phyloP scores from a whole-genome alignment of 2,329 filamentous ascomycete species.

The Aspergillus calidoustus region DNA sequence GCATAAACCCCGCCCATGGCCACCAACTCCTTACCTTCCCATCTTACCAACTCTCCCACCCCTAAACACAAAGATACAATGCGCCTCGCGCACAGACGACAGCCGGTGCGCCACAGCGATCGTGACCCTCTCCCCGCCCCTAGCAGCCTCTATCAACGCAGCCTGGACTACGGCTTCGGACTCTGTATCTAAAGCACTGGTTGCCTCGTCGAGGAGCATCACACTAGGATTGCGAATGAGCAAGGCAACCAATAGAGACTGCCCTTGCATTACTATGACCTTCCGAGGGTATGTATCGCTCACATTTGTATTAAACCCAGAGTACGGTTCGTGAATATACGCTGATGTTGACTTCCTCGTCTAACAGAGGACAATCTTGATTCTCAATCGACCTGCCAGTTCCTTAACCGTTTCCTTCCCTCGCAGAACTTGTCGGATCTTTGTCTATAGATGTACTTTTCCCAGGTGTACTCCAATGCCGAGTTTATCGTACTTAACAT shows the following conservation, averaged over 20 bases:
- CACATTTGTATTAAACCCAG: not conserved
- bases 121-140: conserved; percentile 49
- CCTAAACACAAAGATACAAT: conserved; percentile 87
- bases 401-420: not conserved
- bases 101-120: conserved; percentile 81
- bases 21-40: conserved; percentile 71
- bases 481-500: conserved; percentile 20
- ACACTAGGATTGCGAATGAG: conserved; percentile 93
- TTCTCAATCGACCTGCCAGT: not conserved
- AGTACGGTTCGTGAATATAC: not conserved
- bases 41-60: conserved; percentile 78
- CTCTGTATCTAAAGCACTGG: conserved; percentile 89
- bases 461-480: conserved; percentile 13
- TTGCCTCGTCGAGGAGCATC: conserved; percentile 91
- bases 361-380: not conserved
- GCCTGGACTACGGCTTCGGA: conserved; percentile 94
- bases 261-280: not conserved
- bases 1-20: conserved; percentile 71
- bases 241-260: not conserved
- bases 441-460: conserved; percentile 21
- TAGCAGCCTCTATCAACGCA: conserved; percentile 58
- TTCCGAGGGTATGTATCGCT: not conserved
- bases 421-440: conserved; percentile 8
- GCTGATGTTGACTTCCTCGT: not conserved
- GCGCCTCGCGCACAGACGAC: conserved; percentile 82